phyloP scores from a whole-genome alignment of 208 protist species.

The Trypanosoma rangeli region DNA sequence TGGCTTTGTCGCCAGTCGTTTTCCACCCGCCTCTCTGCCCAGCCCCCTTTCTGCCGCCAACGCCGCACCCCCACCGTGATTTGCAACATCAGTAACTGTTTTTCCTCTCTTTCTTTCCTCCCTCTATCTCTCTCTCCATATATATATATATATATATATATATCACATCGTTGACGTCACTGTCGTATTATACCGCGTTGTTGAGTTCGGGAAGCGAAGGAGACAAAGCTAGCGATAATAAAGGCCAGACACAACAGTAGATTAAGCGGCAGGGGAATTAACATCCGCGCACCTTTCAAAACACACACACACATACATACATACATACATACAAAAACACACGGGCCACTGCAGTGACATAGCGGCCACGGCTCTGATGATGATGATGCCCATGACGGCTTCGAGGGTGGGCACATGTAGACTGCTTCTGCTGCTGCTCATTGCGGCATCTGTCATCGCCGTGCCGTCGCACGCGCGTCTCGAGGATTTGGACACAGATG shows the following conservation, averaged over 20 bases:
- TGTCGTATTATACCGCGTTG: not conserved
- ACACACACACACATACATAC: too few relatives aligned
- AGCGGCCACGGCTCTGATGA: too few relatives aligned
- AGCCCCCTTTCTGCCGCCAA: too few relatives aligned
- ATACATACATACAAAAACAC: not conserved
- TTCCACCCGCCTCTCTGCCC: too few relatives aligned
- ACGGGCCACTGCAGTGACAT: not conserved
- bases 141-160: slow-evolving; percentile 21
- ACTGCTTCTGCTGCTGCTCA: slow-evolving; percentile 5
- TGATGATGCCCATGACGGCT: not conserved
- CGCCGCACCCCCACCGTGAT: too few relatives aligned
- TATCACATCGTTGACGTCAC: not conserved
- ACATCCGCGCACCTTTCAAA: not conserved
- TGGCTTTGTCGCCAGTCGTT: too few relatives aligned
- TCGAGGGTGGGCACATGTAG: not conserved
- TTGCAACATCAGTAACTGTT: too few relatives aligned
- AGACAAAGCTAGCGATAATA: not conserved
- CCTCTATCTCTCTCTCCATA: too few relatives aligned
- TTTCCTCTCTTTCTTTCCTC: too few relatives aligned
- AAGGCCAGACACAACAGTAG: not conserved
- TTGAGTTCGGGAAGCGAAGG: not conserved
- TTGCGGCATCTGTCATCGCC: not conserved
- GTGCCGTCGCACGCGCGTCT: slow-evolving; percentile 3
- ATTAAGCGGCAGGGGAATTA: not conserved
- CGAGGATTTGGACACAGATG: not conserved